Evolutionary conservation across 805 yeast species (phyloP).

Genomic region (Starmerella etchellsii): DNA sequence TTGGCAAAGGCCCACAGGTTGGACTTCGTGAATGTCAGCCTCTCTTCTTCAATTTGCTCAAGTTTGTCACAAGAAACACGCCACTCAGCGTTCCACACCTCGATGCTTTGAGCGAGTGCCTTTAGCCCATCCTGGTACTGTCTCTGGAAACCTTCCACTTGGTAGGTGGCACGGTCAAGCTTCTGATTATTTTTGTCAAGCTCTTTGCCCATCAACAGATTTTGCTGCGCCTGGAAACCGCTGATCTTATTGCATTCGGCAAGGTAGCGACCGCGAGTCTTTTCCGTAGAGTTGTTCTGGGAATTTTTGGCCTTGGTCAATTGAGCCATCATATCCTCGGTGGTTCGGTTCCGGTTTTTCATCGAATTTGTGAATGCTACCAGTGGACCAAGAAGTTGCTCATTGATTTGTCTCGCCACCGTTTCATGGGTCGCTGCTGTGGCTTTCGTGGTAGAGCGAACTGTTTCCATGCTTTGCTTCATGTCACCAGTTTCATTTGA

Average conservation of each 20-base stretch:
- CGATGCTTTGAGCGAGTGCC: constrained; percentile 43
- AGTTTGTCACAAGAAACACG: constrained; percentile 43
- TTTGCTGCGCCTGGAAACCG: constrained; percentile 46
- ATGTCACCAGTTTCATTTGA: constrained; percentile 47
- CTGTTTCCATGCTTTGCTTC: constrained; percentile 44
- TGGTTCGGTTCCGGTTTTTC: constrained; percentile 41
- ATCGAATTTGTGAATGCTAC: constrained; percentile 39
- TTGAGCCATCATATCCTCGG: constrained; percentile 45
- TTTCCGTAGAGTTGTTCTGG: constrained; percentile 28
- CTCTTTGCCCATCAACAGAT: constrained; percentile 62
- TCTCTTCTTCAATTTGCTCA: constrained; percentile 58
- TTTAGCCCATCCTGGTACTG: constrained; percentile 47
- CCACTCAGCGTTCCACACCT: constrained; percentile 66
- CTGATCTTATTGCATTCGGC: constrained; percentile 46
- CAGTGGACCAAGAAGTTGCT: constrained; percentile 42
- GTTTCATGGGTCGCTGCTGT: constrained; percentile 46
- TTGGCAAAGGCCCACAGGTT: constrained; percentile 72
- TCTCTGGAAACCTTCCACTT: constrained; percentile 34
- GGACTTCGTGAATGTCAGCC: constrained; percentile 54
- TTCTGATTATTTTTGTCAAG: constrained; percentile 47
- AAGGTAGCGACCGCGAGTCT: constrained; percentile 37
- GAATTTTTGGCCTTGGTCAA: constrained; percentile 36
- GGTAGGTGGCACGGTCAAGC: constrained; percentile 36
- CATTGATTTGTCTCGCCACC: constrained; percentile 37
- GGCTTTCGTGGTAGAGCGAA: constrained; percentile 46